Percentiles rank a stretch among this genome's conserved stretches.
phyloP scores from a whole-genome alignment of 1,284 basidiomycete species.

The Malassezia obtusa region DNA sequence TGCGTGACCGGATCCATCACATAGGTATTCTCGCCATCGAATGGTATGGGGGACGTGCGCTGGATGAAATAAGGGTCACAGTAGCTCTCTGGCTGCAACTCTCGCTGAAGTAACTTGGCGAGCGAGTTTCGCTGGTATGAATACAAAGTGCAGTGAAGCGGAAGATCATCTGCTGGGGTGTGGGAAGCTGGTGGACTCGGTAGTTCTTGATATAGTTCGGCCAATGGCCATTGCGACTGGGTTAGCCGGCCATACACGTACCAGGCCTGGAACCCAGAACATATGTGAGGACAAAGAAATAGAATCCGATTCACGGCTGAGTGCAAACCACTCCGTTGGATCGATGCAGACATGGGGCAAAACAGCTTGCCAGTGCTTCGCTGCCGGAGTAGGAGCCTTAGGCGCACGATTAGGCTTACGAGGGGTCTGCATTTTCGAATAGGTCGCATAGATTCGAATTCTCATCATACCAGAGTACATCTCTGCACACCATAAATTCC shows the following conservation, averaged over 20 bases:
- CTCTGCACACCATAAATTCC: constrained; percentile 9
- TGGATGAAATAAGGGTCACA: constrained; percentile 8
- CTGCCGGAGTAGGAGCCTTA: neutral
- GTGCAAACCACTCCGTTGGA: constrained; percentile 2
- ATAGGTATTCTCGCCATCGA: neutral
- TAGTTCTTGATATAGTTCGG: constrained; percentile 7
- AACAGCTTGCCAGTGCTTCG: constrained; percentile 2
- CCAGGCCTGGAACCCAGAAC: neutral
- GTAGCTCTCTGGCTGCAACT: constrained; percentile 8
- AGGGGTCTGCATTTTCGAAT: neutral
- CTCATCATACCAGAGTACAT: constrained; percentile 7
- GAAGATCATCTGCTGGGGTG: neutral
- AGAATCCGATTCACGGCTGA: constrained; percentile 7
- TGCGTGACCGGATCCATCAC: constrained; percentile 1
- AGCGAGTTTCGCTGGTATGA: constrained; percentile 16
- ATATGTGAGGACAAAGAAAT: neutral
- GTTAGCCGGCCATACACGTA: neutral
- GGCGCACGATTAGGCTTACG: neutral
- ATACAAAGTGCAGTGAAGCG: constrained; percentile 9
- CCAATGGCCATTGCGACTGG: constrained; percentile 7
- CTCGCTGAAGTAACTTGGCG: constrained; percentile 18
- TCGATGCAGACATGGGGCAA: constrained; percentile 1
- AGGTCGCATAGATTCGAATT: neutral
- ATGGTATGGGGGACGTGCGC: neutral
- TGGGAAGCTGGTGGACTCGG: constrained; percentile 2